Evolutionary conservation across 2,329 filamentous ascomycete species (phyloP), one percentile per base, ranked within the genome.

Genomic region (Nannizziopsis arthrosporioides): DNA sequence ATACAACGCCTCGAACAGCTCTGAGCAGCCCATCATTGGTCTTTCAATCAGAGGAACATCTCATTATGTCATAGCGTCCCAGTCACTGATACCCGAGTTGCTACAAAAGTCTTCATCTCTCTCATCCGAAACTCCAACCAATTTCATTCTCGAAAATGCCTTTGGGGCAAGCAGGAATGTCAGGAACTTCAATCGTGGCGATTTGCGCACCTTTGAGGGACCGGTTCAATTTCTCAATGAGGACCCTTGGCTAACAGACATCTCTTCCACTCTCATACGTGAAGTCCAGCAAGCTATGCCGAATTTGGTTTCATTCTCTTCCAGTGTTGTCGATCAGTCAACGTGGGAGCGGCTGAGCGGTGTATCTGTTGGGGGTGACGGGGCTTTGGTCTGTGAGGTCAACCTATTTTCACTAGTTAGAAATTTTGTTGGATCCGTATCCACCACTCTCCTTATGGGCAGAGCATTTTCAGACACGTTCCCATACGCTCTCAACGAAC

Each of bases 311-410:
- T 78, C 77, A 0, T 81, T 80, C 55, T 72, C 71, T 34, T 66
- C 71, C 6, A 80, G 76, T 14, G 64, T 72, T 2, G 76, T 83
- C 18, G 80, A 84, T 56, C 76, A 81, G 51, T 70, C 72, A 55
- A 67, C 68, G 1, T 83, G 80, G 80, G 80, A 84, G 58, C 72
- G 76, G 31, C 64, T 61, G n/a, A 71, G 67, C 14, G 61, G 68
- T 8, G 65, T 74, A 1, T 62, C 63, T 2, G 60, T 69, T 8
- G 71, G 73, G 12, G 60, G 62, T n/a, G 65, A 60, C 5, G 56
- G 58, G 31, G 51, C 59, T 12, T 61, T 65, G 22, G 67, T 73
- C 46, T 76, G 72, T 11, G 76, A 81, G 54, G 67, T 71, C 10
- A 68, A 69, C 51, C 60, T 80, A 1, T 69, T 72, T 53, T 62